Evolutionary conservation across 305 asterid genomes (phyloP), one percentile per base, ranked within the genome.

Genomic region (Coffea humblotiana): DNA sequence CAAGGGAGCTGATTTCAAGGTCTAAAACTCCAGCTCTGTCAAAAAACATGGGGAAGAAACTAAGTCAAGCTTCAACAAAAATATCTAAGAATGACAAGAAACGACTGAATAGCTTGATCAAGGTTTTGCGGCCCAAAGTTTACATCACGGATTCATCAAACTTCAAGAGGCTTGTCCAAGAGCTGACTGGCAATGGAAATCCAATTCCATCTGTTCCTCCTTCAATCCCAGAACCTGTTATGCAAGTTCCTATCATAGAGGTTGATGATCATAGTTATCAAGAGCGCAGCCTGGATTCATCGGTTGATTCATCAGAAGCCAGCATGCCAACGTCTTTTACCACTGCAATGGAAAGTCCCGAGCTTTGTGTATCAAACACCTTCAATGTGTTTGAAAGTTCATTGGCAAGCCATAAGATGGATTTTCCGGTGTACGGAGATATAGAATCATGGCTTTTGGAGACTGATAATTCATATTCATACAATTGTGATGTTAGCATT

Each of bases 131-230:
- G 56, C 97, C 97, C 9, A 92, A 92, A 79, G 97, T 92, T 48
- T 90, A 85, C 88, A 90, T 92, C 83, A 88, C 92, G 0, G 88
- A 91, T 67, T 83, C 94, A 2, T 88, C 91, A 32, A 90, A 88
- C 76, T 91, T 92, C 97, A 92, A 91, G 86, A 85, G 58, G 40
- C 96, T 92, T 19, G 97, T 92, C 12, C 97, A 92, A 88, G 76
- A 89, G 25, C 92, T 88, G 64, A 92, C 95, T n/a, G 97, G 90
- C 2, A 85, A 85, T 71, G 83, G 88, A 16, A 86, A 85, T 81
- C 84, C 86, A 13, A 56, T 82, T 71, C 58, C 89, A 4, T 83
- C 84, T 58, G 84, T 80, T 1, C 80, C 87, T 76, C 82, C 83
- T 70, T 72, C 84, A 10, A 43, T 49, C 23, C 80, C 81, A 8